Conservation (phyloP, 1,139 yeast species). For the Saccharomyces hybrid region DNA sequence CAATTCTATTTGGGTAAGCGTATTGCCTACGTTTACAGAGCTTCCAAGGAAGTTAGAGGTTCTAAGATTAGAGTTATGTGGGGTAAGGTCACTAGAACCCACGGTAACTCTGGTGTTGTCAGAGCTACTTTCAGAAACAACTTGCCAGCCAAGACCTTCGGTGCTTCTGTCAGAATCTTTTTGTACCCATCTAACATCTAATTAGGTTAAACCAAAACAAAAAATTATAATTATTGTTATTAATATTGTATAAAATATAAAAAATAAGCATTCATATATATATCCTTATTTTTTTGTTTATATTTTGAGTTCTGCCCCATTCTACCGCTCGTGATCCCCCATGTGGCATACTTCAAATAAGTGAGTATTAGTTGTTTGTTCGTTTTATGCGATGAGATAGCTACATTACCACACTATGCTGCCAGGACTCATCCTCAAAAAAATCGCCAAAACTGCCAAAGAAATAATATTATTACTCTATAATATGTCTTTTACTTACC, state of each 20-base stretch:
- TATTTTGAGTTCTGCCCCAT: background rate
- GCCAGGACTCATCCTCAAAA: too few species aligned
- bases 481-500: background rate
- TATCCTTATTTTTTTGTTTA: background rate
- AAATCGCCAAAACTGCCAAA: too few species aligned
- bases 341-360: background rate
- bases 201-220: slow-evolving; percentile 28
- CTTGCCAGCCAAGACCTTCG: slow-evolving; percentile 99
- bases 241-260: slow-evolving; percentile 2
- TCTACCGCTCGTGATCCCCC: background rate
- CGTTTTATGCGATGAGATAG: too few species aligned
- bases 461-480: background rate
- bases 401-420: too few species aligned
- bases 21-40: slow-evolving; percentile 98
- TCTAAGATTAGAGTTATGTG: slow-evolving; percentile 98
- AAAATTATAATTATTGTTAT: background rate
- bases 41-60: slow-evolving; percentile 95
- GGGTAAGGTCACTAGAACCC: slow-evolving; percentile 98
- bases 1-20: slow-evolving; percentile 99
- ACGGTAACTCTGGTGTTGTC: slow-evolving; percentile 97
- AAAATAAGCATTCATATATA: background rate
- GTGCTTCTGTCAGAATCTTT: slow-evolving; percentile 99
- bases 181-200: slow-evolving; percentile 99
- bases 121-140: slow-evolving; percentile 98
- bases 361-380: too few species aligned